Evolutionary conservation across 1,284 basidiomycete species (phyloP).

Genomic region (Tausonia pullulans): DNA sequence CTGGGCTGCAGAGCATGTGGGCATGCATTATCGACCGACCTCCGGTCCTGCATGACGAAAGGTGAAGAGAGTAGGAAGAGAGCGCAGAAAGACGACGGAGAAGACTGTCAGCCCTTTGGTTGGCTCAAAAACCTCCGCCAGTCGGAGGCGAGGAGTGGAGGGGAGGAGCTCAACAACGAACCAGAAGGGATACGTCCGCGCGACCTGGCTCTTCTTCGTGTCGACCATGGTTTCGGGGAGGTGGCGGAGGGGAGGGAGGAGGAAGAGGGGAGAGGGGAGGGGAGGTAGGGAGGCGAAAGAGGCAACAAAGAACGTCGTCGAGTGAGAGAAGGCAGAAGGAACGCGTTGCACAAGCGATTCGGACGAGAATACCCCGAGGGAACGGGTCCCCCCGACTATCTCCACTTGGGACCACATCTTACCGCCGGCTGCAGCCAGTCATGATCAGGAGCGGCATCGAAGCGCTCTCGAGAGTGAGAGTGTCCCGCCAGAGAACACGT

Average conservation of each 20-base stretch:
- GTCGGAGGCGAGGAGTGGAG: neutral
- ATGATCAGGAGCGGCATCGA: too few relatives aligned
- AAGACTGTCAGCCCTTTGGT: neutral
- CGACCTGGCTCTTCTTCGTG: neutral
- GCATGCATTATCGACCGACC: neutral
- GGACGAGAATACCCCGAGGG: too few relatives aligned
- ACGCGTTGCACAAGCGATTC: too few relatives aligned
- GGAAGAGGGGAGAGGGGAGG: neutral
- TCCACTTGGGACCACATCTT: too few relatives aligned
- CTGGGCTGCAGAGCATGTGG: neutral
- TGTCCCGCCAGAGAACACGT: too few relatives aligned
- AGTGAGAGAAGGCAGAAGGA: too few relatives aligned
- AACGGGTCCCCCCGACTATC: too few relatives aligned
- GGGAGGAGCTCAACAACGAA: conserved; percentile 15
- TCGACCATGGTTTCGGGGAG: neutral
- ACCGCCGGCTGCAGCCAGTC: too few relatives aligned
- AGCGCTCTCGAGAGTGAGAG: too few relatives aligned
- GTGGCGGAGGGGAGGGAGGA: neutral
- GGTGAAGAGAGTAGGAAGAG: neutral
- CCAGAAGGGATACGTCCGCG: conserved; percentile 25
- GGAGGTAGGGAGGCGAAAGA: too few relatives aligned
- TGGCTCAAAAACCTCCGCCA: neutral
- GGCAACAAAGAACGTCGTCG: too few relatives aligned
- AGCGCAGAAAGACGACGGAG: neutral
- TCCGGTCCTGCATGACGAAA: neutral